Base-by-base conservation (phyloP, 495 filamentous ascomycete species). In the Xylaria venustula region DNA sequence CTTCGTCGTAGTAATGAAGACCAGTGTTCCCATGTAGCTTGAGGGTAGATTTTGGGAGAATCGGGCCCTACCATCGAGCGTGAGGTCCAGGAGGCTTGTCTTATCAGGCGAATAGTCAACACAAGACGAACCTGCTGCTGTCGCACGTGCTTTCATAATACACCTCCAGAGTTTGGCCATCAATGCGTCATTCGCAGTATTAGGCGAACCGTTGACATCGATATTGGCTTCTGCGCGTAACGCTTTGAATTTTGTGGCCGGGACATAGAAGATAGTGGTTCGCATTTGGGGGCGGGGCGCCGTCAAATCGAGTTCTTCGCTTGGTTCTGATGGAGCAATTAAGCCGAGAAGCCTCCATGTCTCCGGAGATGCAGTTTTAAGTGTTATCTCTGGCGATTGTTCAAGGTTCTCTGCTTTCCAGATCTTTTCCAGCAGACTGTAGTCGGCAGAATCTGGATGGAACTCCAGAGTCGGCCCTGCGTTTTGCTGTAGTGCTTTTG, bases 161-260 rank as follows among this genome's bases (percentile, higher is more conserved):
- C 47, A 36, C 12, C 47, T 28, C 47, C 47, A 50, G 47, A 50
- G 47, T 15, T 50, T 50, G 3, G 47, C 47, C 47, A 50, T 50
- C 0, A 50, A 15, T 1, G 47, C 47, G 15, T 50, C 47, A 9
- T 50, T 50, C 1, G 47, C 47, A 7, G 47, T 50, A 9, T 50
- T 50, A 1, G 6, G 47, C n/a, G 25, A 8, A 3, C 7, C 6
- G 6, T 50, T 2, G 25, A 32, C 20, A 7, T 7, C 7, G 15
- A 12, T 1, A 15, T 50, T 50, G 2, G 47, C 47, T 12, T 50
- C 47, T 1, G 14, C 28, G 9, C 47, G 47, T 7, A 50, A 50
- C 1, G 26, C 47, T 7, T 50, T 15, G n/a, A 50, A 34, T 25
- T 11, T 20, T 2, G 26, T 32, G 1, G 47, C 47, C 17, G 47